These are phyloP conservation scores for Xylaria venustula DNA, from an alignment of 495 filamentous ascomycete species.

Conservation along the genomic window DNA sequence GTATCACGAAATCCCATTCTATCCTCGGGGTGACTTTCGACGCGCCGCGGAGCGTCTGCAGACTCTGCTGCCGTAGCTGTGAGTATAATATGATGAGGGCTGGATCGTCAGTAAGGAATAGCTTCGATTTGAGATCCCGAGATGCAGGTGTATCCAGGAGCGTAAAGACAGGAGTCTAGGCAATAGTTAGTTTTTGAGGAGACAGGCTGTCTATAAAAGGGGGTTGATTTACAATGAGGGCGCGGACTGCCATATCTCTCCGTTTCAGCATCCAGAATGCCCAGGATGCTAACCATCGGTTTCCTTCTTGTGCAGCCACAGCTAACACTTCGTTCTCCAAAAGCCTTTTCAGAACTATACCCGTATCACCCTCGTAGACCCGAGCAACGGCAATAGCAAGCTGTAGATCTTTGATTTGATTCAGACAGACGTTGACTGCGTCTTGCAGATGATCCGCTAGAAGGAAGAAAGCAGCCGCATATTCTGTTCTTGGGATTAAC, in stretches of 20 bases:
- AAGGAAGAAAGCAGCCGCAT: conserved; percentile 94
- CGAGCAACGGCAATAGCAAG: conserved; percentile 88
- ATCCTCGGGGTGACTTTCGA: conserved; percentile 73
- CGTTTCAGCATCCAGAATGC: conserved; percentile 89
- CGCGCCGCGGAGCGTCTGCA: conserved; percentile 82
- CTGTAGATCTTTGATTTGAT: conserved; percentile 82
- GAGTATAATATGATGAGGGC: conserved; percentile 83
- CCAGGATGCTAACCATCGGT: conserved; percentile 95
- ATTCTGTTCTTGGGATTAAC: conserved; percentile 55
- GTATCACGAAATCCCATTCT: conserved; percentile 88
- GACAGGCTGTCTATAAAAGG: not conserved
- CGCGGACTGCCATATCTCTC: conserved; percentile 80
- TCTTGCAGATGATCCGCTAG: conserved; percentile 82
- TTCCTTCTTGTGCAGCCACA: conserved; percentile 74
- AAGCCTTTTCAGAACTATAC: conserved; percentile 68
- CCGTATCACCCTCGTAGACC: conserved; percentile 84
- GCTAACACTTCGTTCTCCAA: conserved; percentile 78
- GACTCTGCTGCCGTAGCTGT: conserved; percentile 78
- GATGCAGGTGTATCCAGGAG: conserved; percentile 61
- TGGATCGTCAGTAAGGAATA: conserved; percentile 87
- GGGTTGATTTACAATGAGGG: conserved; percentile 59
- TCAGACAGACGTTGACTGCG: conserved; percentile 79
- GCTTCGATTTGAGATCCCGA: conserved; percentile 65
- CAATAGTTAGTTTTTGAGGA: conserved; percentile 17
- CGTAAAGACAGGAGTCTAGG: conserved; percentile 71